Conservation (phyloP, 75 land plant species). For the Pseudotsuga menziesii region DNA sequence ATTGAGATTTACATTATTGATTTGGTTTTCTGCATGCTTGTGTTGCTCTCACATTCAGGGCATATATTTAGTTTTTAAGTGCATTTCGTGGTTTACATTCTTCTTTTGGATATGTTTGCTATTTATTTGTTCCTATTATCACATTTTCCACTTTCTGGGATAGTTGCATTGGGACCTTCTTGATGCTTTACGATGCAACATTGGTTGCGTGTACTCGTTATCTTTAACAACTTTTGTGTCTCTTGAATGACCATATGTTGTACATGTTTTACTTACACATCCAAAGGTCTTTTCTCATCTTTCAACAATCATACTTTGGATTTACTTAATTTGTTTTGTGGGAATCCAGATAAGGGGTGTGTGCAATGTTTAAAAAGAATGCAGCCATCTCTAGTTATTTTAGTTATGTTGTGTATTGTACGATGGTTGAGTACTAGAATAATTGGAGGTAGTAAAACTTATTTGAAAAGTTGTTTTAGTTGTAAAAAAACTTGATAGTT, state of each 20-base stretch:
- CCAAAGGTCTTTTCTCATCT: slow-evolving; percentile 57
- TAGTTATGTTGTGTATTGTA: too few relatives aligned
- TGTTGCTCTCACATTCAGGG: slow-evolving; percentile 47
- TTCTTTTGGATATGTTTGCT: neutral
- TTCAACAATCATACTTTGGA: neutral
- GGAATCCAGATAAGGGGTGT: neutral
- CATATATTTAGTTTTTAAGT: slow-evolving; percentile 39
- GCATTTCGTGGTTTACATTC: neutral
- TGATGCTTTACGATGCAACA: slow-evolving; percentile 54
- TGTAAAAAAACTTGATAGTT: too few relatives aligned
- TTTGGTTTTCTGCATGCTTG: slow-evolving; percentile 64
- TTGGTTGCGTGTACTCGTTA: slow-evolving; percentile 70
- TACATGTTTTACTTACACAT: slow-evolving; percentile 67
- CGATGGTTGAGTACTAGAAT: too few relatives aligned
- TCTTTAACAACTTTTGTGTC: slow-evolving; percentile 68
- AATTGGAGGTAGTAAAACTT: too few relatives aligned
- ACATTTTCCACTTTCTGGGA: slow-evolving; percentile 33
- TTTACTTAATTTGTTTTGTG: neutral
- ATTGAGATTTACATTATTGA: slow-evolving; percentile 76
- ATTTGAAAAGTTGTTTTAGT: too few relatives aligned
- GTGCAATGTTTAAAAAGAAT: neutral
- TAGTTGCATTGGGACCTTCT: slow-evolving; percentile 31
- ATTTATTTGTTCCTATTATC: slow-evolving; percentile 7
- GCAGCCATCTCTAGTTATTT: neutral
- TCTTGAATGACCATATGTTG: slow-evolving; percentile 71